Evolutionary conservation across 768 basidiomycete genomes (phyloP).

Genomic region (Candolleomyces aberdarensis): DNA sequence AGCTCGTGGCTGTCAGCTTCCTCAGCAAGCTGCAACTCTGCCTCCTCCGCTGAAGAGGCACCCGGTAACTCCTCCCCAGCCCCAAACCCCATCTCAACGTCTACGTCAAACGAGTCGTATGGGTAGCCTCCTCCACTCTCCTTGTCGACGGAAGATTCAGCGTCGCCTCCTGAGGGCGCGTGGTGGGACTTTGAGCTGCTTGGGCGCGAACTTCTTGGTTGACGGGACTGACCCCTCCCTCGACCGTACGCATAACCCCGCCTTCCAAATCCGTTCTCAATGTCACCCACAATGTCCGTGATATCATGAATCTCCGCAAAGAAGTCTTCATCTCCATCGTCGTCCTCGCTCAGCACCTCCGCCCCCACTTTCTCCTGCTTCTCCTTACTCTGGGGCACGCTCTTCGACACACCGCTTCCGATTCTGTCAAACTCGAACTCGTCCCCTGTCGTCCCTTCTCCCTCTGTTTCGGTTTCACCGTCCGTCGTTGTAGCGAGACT

Average conservation of each 20-base stretch:
- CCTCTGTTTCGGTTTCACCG: conserved; percentile 6
- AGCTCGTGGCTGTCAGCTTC: too few species aligned
- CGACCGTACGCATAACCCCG: background rate
- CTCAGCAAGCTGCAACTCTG: too few species aligned
- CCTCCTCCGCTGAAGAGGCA: background rate
- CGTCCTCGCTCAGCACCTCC: background rate
- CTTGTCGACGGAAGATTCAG: background rate
- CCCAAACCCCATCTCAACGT: background rate
- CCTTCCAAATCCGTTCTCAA: conserved; percentile 6
- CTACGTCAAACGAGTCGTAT: background rate
- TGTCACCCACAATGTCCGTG: conserved; percentile 8
- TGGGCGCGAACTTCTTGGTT: background rate
- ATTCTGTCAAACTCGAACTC: conserved; percentile 10
- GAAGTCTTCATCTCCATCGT: conserved; percentile 9
- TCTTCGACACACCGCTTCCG: background rate
- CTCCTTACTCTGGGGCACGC: background rate
- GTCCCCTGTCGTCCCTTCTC: background rate
- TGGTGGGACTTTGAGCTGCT: background rate
- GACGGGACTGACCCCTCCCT: background rate
- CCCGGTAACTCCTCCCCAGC: background rate
- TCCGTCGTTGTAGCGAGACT: conserved; percentile 6
- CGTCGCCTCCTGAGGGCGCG: background rate
- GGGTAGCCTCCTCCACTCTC: background rate
- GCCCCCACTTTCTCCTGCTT: background rate
- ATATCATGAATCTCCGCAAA: conserved; percentile 7